Evolutionary conservation across 2,329 filamentous ascomycete genomes (phyloP), one percentile per base, ranked within the genome.

Genomic region (Gaeumannomyces sp.): DNA sequence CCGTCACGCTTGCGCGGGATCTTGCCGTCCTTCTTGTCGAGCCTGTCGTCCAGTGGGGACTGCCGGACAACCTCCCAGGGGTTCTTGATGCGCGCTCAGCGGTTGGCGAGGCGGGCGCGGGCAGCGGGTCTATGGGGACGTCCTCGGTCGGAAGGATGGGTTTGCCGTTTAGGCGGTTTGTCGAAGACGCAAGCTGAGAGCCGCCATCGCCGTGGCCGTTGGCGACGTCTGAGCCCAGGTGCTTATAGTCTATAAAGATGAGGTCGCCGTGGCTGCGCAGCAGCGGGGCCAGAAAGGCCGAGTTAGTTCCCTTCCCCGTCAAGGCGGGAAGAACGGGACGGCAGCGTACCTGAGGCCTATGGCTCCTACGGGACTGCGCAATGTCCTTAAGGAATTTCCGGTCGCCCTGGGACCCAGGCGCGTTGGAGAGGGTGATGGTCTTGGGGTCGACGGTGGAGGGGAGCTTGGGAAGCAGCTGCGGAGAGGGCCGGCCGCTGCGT

Each of bases 21-120:
- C 79, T 97, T 99, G 69, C 95, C 95, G 81, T 95, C 89, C 69
- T 89, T 84, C 77, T 87, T 92, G 76, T 99, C 95, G 73, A 99
- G 80, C 65, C 85, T 81, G 73, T 99, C 89, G 74, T 99, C 96
- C 13, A 99, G 82, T 2, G 88, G 82, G 2, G 93, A 96, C 78
- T 99, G 95, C 72, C 87, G 87, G 22, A 98, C 90, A 11, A 90
- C 86, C 73, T 99, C 95, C 95, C 95, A 98, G 0, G 93, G 92
- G 69, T 95, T 97, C 76, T 90, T 92, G 71, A 93, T 89, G 63
- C 86, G 63, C 86, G 81, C 63, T 86, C 81, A 3, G 83, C 79
- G 6, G 59, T 33, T 13, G 85, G 82, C 1, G 84, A 84, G 5
- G 80, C 81, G 59, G 61, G 38, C 27, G 56, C 13, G 64, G 81